Conservation (phyloP, 495 filamentous ascomycete genomes). For the Pseudoneurospora amorphoporcata region DNA sequence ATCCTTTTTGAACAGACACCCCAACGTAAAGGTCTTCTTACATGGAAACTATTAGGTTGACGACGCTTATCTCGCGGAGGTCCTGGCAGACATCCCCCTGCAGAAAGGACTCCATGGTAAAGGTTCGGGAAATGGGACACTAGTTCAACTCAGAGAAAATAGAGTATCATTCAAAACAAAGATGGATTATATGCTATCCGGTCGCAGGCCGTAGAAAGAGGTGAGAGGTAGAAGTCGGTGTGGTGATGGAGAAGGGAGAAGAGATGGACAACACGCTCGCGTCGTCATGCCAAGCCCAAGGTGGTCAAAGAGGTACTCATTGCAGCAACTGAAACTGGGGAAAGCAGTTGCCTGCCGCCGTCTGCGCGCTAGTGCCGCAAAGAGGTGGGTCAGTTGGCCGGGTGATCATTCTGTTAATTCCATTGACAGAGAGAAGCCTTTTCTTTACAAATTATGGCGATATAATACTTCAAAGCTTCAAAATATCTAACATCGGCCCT, state of each 20-base stretch:
- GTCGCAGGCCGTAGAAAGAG: background rate
- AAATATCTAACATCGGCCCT: background rate
- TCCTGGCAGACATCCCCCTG: slow-evolving; percentile 36
- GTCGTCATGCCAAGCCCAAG: background rate
- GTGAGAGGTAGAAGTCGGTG: background rate
- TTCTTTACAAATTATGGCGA: background rate
- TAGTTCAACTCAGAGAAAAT: background rate
- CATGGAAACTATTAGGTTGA: slow-evolving; percentile 56
- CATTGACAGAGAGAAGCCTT: too few relatives aligned
- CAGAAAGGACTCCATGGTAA: slow-evolving; percentile 25
- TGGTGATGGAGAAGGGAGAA: background rate
- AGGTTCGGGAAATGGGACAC: background rate
- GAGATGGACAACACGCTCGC: background rate
- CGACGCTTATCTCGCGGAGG: slow-evolving; percentile 41
- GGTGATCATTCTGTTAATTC: background rate
- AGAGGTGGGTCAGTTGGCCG: background rate
- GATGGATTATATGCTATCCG: background rate
- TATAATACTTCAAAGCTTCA: background rate
- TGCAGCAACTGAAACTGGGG: background rate
- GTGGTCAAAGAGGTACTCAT: background rate
- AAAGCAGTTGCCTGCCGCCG: background rate
- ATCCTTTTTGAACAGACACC: background rate
- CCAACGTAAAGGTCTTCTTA: slow-evolving; percentile 19
- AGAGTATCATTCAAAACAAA: background rate
- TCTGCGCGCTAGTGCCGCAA: background rate